These are phyloP conservation scores for Cicer arietinum DNA, from an alignment of 306 rosid genomes.

Conservation along the genomic window DNA sequence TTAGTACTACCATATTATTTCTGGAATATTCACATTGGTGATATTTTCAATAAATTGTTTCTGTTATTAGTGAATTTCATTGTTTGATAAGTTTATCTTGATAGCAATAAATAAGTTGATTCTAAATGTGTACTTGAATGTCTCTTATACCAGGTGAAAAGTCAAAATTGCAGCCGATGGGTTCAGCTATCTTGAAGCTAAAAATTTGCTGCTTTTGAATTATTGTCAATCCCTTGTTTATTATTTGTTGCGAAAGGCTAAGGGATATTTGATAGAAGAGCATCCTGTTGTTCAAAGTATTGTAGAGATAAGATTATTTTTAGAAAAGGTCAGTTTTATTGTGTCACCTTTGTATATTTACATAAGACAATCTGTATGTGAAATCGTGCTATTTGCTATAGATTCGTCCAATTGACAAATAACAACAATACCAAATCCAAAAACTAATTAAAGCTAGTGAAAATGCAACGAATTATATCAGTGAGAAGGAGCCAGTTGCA, in stretches of 20 bases:
- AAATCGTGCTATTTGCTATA: conserved; percentile 44
- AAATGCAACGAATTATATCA: conserved; percentile 48
- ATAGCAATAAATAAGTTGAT: conserved; percentile 15
- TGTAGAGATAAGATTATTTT: conserved; percentile 78
- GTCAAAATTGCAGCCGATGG: conserved; percentile 75
- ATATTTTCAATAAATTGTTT: background rate
- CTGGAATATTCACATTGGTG: background rate
- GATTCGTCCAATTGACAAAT: conserved; percentile 90
- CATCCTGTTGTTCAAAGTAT: conserved; percentile 77
- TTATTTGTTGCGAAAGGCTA: conserved; percentile 79
- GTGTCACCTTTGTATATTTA: background rate
- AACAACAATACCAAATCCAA: conserved; percentile 88
- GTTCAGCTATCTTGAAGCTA: conserved; percentile 88
- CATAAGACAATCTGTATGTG: background rate
- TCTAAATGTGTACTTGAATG: conserved; percentile 7
- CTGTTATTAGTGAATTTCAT: background rate
- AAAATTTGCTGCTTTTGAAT: conserved; percentile 74
- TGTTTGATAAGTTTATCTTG: conserved; percentile 7
- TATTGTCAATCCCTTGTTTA: conserved; percentile 89
- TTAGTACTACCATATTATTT: background rate
- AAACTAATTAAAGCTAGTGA: conserved; percentile 67
- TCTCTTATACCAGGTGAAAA: conserved; percentile 61
- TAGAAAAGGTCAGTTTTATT: conserved; percentile 74
- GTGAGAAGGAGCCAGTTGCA: conserved; percentile 53
- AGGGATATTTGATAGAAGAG: conserved; percentile 74